Conservation (phyloP, 495 filamentous ascomycete species). For the Penicillium riverlandense region DNA sequence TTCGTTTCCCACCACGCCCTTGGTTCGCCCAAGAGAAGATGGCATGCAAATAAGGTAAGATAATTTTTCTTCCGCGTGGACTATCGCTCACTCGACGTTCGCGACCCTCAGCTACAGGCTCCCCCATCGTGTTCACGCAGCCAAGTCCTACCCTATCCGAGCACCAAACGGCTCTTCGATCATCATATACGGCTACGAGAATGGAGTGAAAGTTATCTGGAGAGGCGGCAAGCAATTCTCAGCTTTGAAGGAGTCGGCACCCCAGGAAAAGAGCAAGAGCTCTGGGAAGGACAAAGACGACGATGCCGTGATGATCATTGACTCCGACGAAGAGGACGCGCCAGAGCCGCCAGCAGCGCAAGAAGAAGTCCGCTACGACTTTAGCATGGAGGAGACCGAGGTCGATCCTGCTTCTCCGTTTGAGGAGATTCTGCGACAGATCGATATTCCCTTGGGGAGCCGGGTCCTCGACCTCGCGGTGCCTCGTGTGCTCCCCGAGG, state of each 20-base stretch:
- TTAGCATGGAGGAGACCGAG: conserved; percentile 54
- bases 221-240: conserved; percentile 67
- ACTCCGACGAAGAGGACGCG: conserved; percentile 68
- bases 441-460: conserved; percentile 62
- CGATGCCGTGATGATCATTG: conserved; percentile 67
- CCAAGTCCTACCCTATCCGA: conserved; percentile 66
- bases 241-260: conserved; percentile 16
- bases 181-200: conserved; percentile 74
- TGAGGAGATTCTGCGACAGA: conserved; percentile 52
- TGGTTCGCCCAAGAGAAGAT: conserved; percentile 34
- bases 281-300: conserved; percentile 32
- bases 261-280: conserved; percentile 17
- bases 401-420: conserved; percentile 45
- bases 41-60: conserved; percentile 47
- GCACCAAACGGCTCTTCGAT: conserved; percentile 81
- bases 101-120: conserved; percentile 59
- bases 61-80: not conserved
- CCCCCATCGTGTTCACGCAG: conserved; percentile 62
- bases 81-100: not conserved
- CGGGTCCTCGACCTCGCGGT: conserved; percentile 54
- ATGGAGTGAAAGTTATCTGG: conserved; percentile 73
- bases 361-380: conserved; percentile 40
- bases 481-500: conserved; percentile 44
- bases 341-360: conserved; percentile 26
- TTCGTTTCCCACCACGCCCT: conserved; percentile 31